phyloP scores from a whole-genome alignment of 2,329 filamentous ascomycete species.

The Aplosporella prunicola region DNA sequence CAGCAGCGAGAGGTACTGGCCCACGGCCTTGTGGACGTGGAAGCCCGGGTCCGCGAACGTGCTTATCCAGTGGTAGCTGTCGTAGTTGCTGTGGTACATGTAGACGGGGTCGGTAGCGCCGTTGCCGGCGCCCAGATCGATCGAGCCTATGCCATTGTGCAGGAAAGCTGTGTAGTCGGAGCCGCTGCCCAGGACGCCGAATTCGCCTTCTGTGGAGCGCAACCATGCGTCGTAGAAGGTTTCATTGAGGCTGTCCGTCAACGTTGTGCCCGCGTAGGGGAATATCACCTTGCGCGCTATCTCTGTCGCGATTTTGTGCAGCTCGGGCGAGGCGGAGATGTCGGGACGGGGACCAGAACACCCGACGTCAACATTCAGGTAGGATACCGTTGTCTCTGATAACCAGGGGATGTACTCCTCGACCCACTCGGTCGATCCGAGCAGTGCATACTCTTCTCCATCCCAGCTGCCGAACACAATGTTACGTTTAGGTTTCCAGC shows the following conservation, averaged over 20 bases:
- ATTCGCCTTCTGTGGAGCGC: conserved; percentile 22
- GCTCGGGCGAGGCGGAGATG: conserved; percentile 31
- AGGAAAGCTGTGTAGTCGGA: conserved; percentile 40
- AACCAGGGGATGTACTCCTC: conserved; percentile 43
- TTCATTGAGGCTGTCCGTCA: conserved; percentile 19
- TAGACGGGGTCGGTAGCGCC: conserved; percentile 35
- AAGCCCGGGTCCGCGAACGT: conserved; percentile 44
- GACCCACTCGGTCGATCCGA: conserved; percentile 39
- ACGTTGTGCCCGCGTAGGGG: conserved; percentile 25
- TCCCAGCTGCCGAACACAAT: conserved; percentile 39
- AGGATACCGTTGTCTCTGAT: conserved; percentile 34
- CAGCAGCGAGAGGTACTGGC: conserved; percentile 36
- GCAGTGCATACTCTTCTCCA: conserved; percentile 31
- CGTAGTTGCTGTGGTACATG: conserved; percentile 31
- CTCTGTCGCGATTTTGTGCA: conserved; percentile 27
- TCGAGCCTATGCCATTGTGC: conserved; percentile 34
- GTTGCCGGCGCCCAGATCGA: conserved; percentile 34
- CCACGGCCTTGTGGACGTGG: conserved; percentile 40
- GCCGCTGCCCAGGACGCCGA: conserved; percentile 37
- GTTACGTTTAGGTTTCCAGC: conserved; percentile 44
- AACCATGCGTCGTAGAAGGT: conserved; percentile 40
- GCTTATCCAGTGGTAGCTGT: conserved; percentile 44
- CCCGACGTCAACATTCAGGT: conserved; percentile 45
- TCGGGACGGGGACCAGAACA: conserved; percentile 35
- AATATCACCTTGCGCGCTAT: conserved; percentile 35